These are phyloP conservation scores for Bauhinia variegata DNA, from an alignment of 306 rosid genomes.

Conservation along the genomic window DNA sequence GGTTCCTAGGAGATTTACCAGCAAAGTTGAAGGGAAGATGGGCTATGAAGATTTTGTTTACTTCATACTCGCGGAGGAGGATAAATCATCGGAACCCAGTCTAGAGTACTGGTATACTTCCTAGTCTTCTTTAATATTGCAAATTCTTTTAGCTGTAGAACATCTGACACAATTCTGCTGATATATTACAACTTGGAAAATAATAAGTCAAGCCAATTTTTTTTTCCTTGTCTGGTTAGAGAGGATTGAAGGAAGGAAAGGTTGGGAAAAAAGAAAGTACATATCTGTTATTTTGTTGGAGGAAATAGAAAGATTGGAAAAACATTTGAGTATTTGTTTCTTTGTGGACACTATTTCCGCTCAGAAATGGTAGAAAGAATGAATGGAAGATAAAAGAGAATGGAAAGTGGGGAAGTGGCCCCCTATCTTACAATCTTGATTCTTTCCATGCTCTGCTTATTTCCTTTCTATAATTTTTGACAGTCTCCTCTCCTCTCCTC, in stretches of 20 bases:
- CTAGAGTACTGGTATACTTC: slow-evolving; percentile 89
- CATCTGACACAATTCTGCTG: slow-evolving; percentile 22
- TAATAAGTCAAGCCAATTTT: slow-evolving; percentile 30
- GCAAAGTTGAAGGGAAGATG: slow-evolving; percentile 97
- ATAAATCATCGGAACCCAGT: slow-evolving; percentile 94
- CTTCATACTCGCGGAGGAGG: slow-evolving; percentile 97
- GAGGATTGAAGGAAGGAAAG: not conserved
- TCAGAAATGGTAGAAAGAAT: no score
- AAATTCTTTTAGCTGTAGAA: slow-evolving; percentile 28
- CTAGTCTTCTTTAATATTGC: slow-evolving; percentile 32
- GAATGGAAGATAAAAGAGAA: no score
- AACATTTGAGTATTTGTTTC: no score
- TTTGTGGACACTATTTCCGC: no score
- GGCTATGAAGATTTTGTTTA: slow-evolving; percentile 98
- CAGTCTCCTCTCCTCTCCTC: no score
- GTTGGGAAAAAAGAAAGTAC: not conserved
- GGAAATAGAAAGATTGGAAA: no score
- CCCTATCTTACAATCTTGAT: not conserved
- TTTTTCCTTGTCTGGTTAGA: not conserved
- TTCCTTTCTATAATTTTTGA: no score
- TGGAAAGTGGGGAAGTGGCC: no score
- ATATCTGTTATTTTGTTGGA: no score
- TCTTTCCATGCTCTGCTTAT: not conserved
- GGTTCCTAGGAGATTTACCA: slow-evolving; percentile 87
- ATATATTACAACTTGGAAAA: slow-evolving; percentile 27